phyloP scores from a whole-genome alignment of 345 rosid genomes.

The Murraya koenigii region DNA sequence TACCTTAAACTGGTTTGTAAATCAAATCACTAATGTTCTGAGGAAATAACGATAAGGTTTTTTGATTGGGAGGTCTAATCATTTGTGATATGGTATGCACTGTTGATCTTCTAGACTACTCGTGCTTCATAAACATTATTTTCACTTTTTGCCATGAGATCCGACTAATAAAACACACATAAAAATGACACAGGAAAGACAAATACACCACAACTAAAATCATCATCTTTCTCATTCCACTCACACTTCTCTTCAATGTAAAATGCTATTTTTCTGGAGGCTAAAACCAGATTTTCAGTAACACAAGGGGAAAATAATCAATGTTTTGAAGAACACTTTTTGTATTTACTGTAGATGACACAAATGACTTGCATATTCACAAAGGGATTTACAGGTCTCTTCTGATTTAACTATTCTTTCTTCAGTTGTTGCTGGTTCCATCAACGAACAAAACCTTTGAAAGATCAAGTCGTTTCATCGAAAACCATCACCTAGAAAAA shows the following conservation, averaged over 20 bases:
- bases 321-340: slow-evolving; percentile 2
- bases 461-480: slow-evolving; percentile 55
- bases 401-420: slow-evolving; percentile 10
- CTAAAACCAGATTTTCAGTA: background rate
- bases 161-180: background rate
- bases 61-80: background rate
- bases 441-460: slow-evolving; percentile 26
- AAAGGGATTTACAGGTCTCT: slow-evolving; percentile 23
- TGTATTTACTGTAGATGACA: slow-evolving; percentile 27
- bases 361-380: slow-evolving; percentile 44
- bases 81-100: background rate
- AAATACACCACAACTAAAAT: background rate
- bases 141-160: background rate
- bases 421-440: slow-evolving; percentile 24
- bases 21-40: background rate
- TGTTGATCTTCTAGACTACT: background rate
- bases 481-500: slow-evolving; percentile 52
- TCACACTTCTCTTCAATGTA: background rate
- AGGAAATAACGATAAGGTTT: background rate
- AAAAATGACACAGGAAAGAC: background rate
- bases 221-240: background rate
- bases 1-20: background rate
- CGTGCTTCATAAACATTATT: background rate
- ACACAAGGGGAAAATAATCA: background rate
- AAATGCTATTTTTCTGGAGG: background rate